phyloP scores from a whole-genome alignment of 176 grass and related monocot species.

The Musa schizocarpa region DNA sequence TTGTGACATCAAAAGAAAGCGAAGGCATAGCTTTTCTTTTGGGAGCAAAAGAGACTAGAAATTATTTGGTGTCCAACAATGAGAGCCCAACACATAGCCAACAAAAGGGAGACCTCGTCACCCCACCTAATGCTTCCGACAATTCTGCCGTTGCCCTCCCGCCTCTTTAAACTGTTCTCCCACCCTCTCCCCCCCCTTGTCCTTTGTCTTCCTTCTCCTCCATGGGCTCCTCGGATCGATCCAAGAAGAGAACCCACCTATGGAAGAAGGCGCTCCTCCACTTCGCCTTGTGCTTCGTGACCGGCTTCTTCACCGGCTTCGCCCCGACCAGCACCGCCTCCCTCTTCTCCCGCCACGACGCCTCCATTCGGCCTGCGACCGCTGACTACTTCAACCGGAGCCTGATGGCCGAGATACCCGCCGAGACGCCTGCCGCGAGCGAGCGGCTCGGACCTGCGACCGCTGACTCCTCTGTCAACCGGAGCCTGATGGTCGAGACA shows the following conservation, averaged over 20 bases:
- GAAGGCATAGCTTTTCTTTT: too few relatives aligned
- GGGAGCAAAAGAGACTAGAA: not conserved
- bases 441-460: slow-evolving; percentile 5
- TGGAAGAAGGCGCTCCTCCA: slow-evolving; percentile 95
- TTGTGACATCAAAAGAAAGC: too few relatives aligned
- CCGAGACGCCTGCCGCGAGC: not conserved
- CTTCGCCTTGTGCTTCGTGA: slow-evolving; percentile 96
- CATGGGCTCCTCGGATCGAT: slow-evolving; percentile 30
- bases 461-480: slow-evolving; percentile 7
- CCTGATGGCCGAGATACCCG: slow-evolving; percentile 3
- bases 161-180: slow-evolving; percentile 27
- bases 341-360: slow-evolving; percentile 14
- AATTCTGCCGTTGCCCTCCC: slow-evolving; percentile 25
- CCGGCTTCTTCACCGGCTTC: slow-evolving; percentile 99
- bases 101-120: not conserved
- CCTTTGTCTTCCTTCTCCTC: not conserved
- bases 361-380: not conserved
- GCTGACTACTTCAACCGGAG: slow-evolving; percentile 16
- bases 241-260: slow-evolving; percentile 48
- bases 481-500: slow-evolving; percentile 13
- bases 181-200: slow-evolving; percentile 2
- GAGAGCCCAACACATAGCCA: not conserved
- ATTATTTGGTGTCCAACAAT: not conserved
- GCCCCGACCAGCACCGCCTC: slow-evolving; percentile 48
- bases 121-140: not conserved